These are phyloP conservation scores for Iberis pinnata DNA, from an alignment of 345 rosid genomes.

Conservation along the genomic window DNA sequence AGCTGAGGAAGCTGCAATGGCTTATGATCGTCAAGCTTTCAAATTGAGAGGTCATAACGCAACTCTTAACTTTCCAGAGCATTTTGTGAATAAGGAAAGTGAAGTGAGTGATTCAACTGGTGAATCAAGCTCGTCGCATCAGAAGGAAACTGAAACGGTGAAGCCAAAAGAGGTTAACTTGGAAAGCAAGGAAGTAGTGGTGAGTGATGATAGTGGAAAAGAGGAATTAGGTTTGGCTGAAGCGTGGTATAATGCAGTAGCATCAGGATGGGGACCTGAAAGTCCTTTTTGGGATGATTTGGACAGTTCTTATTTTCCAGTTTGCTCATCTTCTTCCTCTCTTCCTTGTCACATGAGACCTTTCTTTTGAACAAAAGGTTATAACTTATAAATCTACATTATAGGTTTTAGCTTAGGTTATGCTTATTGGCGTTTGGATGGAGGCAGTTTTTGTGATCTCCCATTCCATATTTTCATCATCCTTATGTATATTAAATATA, in stretches of 20 bases:
- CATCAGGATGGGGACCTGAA: constrained; percentile 93
- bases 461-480: constrained; percentile 17
- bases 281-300: constrained; percentile 95
- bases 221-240: constrained; percentile 71
- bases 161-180: constrained; percentile 15
- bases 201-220: constrained; percentile 14
- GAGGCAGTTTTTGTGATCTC: constrained; percentile 35
- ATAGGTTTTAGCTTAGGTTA: constrained; percentile 20
- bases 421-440: constrained; percentile 24
- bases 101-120: not conserved
- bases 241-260: constrained; percentile 82
- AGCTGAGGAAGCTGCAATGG: constrained; percentile 95
- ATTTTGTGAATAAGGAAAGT: constrained; percentile 49
- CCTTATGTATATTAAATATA: not conserved
- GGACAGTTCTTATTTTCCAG: constrained; percentile 40
- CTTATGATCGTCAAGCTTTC: constrained; percentile 93
- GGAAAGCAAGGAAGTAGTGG: constrained; percentile 22
- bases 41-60: constrained; percentile 89
- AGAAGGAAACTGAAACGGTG: constrained; percentile 12
- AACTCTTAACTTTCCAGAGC: constrained; percentile 93
- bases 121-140: not conserved
- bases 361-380: constrained; percentile 46
- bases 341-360: constrained; percentile 47
- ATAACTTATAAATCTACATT: not conserved
- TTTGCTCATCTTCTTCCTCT: constrained; percentile 27